Evolutionary conservation across 1,284 basidiomycete species (phyloP).

Genomic region (Stygiomarasmius scandens): DNA sequence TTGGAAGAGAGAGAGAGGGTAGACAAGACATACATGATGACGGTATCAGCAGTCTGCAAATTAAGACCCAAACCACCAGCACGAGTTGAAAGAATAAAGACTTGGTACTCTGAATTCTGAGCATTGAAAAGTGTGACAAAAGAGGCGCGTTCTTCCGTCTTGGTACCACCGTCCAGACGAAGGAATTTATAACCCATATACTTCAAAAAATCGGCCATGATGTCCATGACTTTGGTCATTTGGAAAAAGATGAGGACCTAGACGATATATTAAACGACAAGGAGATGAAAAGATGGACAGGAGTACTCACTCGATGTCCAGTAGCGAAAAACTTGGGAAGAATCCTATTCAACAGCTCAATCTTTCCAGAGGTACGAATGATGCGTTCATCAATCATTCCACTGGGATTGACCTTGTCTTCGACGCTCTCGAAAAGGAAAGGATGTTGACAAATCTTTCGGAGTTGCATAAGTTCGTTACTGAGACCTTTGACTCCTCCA

Average conservation of each 20-base stretch:
- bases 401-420: slow-evolving; percentile 86
- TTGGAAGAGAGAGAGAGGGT: slow-evolving; percentile 19
- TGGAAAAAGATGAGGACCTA: slow-evolving; percentile 99
- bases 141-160: slow-evolving; percentile 94
- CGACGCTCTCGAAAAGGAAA: slow-evolving; percentile 94
- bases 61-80: slow-evolving; percentile 98
- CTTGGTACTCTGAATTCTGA: slow-evolving; percentile 85
- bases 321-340: slow-evolving; percentile 94
- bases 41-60: slow-evolving; percentile 97
- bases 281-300: not conserved
- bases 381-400: slow-evolving; percentile 86
- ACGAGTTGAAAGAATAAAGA: slow-evolving; percentile 96
- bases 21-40: slow-evolving; percentile 89
- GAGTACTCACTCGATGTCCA: slow-evolving; percentile 78
- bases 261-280: slow-evolving; percentile 7
- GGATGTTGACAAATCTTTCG: slow-evolving; percentile 99
- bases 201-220: slow-evolving; percentile 97
- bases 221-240: slow-evolving; percentile 99
- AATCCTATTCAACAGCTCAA: slow-evolving; percentile 92
- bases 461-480: slow-evolving; percentile 99
- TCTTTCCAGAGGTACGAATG: slow-evolving; percentile 89
- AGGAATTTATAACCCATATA: slow-evolving; percentile 91
- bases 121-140: slow-evolving; percentile 94
- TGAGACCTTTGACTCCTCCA: slow-evolving; percentile 84
- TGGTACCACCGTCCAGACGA: slow-evolving; percentile 96